phyloP scores from a whole-genome alignment of 371 early-diverging fungal species.

The Capillidium rhysosporum region DNA sequence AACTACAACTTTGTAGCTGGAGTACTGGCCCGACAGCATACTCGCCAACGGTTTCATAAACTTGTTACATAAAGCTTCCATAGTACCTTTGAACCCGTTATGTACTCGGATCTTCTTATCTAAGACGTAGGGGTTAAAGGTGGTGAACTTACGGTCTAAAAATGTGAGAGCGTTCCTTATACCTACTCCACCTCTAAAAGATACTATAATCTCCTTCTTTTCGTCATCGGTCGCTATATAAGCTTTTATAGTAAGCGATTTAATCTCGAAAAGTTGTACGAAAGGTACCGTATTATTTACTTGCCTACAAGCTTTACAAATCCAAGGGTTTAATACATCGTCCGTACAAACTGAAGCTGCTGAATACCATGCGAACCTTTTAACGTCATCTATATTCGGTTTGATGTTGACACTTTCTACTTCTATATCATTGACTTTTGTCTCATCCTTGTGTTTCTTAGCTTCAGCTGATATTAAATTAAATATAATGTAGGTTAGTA shows the following conservation, averaged over 20 bases:
- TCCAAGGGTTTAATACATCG: not conserved
- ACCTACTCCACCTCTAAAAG: not conserved
- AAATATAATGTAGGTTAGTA: too few species aligned
- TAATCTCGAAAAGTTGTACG: not conserved
- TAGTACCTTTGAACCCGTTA: not conserved
- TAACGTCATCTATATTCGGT: not conserved
- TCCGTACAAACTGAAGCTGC: not conserved
- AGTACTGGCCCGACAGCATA: not conserved
- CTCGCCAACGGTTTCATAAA: not conserved
- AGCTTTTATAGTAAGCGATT: not conserved
- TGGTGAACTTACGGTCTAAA: not conserved
- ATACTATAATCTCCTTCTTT: not conserved
- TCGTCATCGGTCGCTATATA: not conserved
- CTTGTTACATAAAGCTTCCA: not conserved
- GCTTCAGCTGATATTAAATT: too few species aligned
- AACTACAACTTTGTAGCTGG: not conserved
- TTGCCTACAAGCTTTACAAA: not conserved
- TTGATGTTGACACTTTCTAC: too few species aligned
- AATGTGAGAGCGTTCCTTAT: not conserved
- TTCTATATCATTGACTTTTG: too few species aligned
- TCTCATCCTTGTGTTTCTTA: too few species aligned
- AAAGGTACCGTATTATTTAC: not conserved
- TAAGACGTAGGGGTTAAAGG: not conserved
- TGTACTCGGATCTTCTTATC: not conserved
- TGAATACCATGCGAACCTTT: not conserved